Percentiles rank a stretch among this genome's conserved stretches.
Evolutionary conservation across 208 protist genomes (phyloP).

Genomic region (Acanthamoeba culbertsoni): DNA sequence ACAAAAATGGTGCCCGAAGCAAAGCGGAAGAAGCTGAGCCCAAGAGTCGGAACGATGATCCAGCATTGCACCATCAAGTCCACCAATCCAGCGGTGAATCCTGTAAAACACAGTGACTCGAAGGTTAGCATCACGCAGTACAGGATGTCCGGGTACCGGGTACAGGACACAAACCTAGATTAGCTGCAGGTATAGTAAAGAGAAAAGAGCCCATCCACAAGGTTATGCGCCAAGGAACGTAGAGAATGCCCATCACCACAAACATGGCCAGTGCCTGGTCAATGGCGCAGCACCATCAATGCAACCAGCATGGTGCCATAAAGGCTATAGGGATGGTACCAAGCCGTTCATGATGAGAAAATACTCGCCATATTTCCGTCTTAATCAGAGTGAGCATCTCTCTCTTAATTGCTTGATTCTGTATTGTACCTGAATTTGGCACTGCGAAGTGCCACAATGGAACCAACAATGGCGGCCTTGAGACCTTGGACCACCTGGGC

Average conservation of each 20-base stretch:
- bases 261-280: not conserved
- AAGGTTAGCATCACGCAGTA: not conserved
- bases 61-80: conserved; percentile 20
- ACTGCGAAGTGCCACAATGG: not conserved
- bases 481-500: not conserved
- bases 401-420: not conserved
- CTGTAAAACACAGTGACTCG: not conserved
- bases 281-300: not conserved
- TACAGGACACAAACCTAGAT: not conserved
- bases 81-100: not conserved
- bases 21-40: conserved; percentile 9
- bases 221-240: not conserved
- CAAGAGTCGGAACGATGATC: not conserved
- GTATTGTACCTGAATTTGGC: not conserved
- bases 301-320: not conserved
- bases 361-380: not conserved
- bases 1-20: not conserved
- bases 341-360: conserved; percentile 21
- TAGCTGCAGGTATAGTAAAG: not conserved
- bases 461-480: not conserved
- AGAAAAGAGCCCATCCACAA: not conserved
- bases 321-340: not conserved
- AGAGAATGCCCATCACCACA: not conserved
- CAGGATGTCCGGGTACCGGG: not conserved
- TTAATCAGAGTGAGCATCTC: not conserved